These are phyloP conservation scores for Henckelia pumila DNA, from an alignment of 257 asterid genomes.

Conservation along the genomic window DNA sequence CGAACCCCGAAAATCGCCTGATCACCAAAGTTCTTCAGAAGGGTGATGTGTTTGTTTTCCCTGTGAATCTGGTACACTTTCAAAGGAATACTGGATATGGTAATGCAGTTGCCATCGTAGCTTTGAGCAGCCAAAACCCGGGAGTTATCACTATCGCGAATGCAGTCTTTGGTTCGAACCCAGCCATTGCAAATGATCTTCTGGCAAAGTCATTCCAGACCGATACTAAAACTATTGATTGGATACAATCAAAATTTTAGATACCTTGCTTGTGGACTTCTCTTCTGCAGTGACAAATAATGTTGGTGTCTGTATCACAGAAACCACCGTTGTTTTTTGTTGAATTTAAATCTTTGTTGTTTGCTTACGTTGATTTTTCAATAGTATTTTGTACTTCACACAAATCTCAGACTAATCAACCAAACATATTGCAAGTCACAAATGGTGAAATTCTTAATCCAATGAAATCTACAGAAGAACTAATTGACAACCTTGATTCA, in stretches of 20 bases:
- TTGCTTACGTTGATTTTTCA: too few relatives aligned
- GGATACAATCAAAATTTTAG: neutral
- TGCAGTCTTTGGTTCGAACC: conserved; percentile 33
- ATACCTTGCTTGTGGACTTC: neutral
- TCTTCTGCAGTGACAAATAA: too few relatives aligned
- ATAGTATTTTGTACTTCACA: too few relatives aligned
- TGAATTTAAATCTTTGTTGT: too few relatives aligned
- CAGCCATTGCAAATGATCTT: conserved; percentile 24
- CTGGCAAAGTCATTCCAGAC: conserved; percentile 31
- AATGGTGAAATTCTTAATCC: too few relatives aligned
- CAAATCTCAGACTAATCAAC: too few relatives aligned
- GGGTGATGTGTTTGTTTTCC: conserved; percentile 34
- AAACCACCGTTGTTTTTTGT: too few relatives aligned
- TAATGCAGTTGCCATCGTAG: conserved; percentile 21
- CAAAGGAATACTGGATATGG: conserved; percentile 24
- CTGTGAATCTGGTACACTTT: conserved; percentile 26
- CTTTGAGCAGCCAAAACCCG: conserved; percentile 28
- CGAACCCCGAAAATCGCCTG: conserved; percentile 24
- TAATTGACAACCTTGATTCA: too few relatives aligned
- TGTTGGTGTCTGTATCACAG: too few relatives aligned
- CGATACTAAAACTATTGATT: conserved; percentile 1
- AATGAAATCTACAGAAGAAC: too few relatives aligned
- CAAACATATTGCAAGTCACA: too few relatives aligned
- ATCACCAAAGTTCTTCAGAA: conserved; percentile 19
- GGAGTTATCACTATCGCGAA: conserved; percentile 24